These are phyloP conservation scores for Cytospora mali DNA, from an alignment of 2,329 filamentous ascomycete species.

Conservation along the genomic window DNA sequence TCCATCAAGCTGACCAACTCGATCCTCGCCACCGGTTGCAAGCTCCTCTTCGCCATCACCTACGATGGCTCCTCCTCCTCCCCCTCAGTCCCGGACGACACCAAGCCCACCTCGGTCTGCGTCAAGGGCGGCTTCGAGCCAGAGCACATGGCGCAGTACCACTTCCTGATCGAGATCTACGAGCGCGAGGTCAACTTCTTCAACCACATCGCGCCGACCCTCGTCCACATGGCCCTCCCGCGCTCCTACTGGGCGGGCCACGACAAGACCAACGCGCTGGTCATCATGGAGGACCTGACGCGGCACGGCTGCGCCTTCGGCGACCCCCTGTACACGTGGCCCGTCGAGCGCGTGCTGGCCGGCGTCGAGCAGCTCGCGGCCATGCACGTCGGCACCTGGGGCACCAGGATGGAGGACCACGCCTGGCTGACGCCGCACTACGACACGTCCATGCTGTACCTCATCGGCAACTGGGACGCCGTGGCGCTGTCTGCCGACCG, in stretches of 20 bases:
- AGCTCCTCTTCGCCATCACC: constrained; percentile 36
- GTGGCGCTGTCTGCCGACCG: constrained; percentile 32
- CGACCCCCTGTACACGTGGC: constrained; percentile 37
- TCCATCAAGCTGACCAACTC: constrained; percentile 31
- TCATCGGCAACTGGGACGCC: constrained; percentile 33
- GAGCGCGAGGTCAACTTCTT: constrained; percentile 19
- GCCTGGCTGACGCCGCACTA: constrained; percentile 29
- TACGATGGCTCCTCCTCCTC: no score
- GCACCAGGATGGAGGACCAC: constrained; percentile 32
- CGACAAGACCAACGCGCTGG: not conserved
- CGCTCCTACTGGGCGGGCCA: constrained; percentile 17
- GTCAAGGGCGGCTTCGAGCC: constrained; percentile 23
- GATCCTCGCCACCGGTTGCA: constrained; percentile 35
- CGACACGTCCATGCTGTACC: constrained; percentile 32
- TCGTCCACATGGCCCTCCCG: constrained; percentile 12
- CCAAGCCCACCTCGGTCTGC: constrained; percentile 27
- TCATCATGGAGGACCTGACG: constrained; percentile 20
- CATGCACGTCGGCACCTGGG: constrained; percentile 38
- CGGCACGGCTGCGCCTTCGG: constrained; percentile 34
- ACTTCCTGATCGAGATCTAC: constrained; percentile 14
- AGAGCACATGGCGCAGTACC: not conserved
- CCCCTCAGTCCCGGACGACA: constrained; percentile 21
- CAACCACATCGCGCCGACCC: constrained; percentile 6
- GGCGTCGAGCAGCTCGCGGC: constrained; percentile 41
- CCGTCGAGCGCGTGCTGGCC: constrained; percentile 38